Percentiles rank a stretch among this genome's conserved stretches.
These are phyloP conservation scores for Cercospora sp. DNA, from an alignment of 2,329 filamentous ascomycete genomes.

Conservation along the genomic window DNA sequence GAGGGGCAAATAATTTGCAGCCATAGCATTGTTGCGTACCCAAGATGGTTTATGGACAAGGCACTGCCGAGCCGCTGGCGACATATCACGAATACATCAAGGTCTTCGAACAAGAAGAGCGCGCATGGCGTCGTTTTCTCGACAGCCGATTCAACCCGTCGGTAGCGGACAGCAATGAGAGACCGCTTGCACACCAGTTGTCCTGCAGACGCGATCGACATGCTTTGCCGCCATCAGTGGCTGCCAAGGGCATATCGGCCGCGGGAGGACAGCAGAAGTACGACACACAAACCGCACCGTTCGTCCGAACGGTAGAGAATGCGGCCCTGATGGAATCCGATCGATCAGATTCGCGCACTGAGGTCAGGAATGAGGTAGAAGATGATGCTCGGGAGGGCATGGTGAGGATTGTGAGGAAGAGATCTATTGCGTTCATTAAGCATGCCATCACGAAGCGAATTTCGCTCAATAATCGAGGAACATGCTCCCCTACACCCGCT, in stretches of 20 bases:
- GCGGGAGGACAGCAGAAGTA: not conserved
- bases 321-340: not conserved
- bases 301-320: not conserved
- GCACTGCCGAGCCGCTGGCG: not conserved
- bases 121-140: not conserved
- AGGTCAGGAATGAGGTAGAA: not conserved
- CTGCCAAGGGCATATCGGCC: not conserved
- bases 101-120: not conserved
- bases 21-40: not conserved
- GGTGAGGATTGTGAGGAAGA: not conserved
- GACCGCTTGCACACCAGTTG: not conserved
- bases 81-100: not conserved
- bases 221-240: conserved; percentile 15
- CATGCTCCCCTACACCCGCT: not conserved
- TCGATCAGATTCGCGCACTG: not conserved
- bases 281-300: not conserved
- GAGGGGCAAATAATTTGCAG: not conserved
- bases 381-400: not conserved
- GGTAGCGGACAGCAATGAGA: not conserved
- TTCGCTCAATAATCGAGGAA: not conserved
- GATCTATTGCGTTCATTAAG: not conserved
- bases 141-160: not conserved
- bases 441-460: not conserved
- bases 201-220: conserved; percentile 6
- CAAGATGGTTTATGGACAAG: not conserved